These are phyloP conservation scores for Penicillium atrosanguineum DNA, from an alignment of 495 filamentous ascomycete species.

Conservation along the genomic window DNA sequence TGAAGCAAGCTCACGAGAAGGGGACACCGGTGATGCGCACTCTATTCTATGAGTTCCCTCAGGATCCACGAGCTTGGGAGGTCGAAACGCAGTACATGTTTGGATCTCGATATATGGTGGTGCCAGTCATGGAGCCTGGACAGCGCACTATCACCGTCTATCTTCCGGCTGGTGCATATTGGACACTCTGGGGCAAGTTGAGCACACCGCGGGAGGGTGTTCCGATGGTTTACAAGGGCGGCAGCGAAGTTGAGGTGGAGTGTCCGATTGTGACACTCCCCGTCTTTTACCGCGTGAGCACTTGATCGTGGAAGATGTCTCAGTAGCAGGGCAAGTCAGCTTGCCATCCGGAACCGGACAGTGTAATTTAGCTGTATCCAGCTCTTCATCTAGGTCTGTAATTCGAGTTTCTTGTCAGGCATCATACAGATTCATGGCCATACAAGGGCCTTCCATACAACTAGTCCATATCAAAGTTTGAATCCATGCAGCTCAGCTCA, in stretches of 20 bases:
- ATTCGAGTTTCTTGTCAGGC: conserved; percentile 6
- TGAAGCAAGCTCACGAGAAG: conserved; percentile 53
- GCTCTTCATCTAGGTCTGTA: background rate
- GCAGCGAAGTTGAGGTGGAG: conserved; percentile 35
- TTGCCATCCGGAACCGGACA: background rate
- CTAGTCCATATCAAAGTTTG: conserved; percentile 3
- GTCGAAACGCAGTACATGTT: conserved; percentile 55
- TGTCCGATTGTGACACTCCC: conserved; percentile 53
- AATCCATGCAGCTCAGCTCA: conserved; percentile 5
- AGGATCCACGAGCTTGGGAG: conserved; percentile 47
- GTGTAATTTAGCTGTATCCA: background rate
- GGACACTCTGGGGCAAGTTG: conserved; percentile 37
- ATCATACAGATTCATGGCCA: background rate
- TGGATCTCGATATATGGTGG: conserved; percentile 51
- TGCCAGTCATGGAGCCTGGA: conserved; percentile 45
- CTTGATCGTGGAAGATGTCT: background rate
- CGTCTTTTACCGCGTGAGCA: conserved; percentile 35
- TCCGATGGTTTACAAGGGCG: conserved; percentile 29
- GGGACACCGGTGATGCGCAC: conserved; percentile 55
- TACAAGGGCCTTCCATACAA: conserved; percentile 11
- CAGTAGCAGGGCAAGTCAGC: background rate
- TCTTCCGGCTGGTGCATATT: conserved; percentile 43
- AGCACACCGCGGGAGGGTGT: background rate
- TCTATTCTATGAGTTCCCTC: conserved; percentile 56
- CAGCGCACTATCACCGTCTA: conserved; percentile 43